phyloP scores from a whole-genome alignment of 257 asterid species.

The Capsicum rhomboideum region DNA sequence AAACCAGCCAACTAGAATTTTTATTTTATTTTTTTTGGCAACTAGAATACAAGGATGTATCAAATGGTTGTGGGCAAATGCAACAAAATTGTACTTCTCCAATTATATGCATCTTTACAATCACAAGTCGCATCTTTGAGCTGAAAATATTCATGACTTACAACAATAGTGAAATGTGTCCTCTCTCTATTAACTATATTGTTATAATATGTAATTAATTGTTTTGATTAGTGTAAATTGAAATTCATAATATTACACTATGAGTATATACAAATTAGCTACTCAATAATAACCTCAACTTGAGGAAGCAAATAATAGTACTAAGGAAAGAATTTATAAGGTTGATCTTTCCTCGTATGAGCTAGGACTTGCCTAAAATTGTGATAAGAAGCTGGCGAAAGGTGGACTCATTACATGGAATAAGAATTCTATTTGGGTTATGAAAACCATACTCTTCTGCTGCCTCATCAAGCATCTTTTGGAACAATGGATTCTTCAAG shows the following conservation, averaged over 20 bases:
- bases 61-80: no score
- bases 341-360: background rate
- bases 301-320: background rate
- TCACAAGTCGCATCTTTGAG: no score
- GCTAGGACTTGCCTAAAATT: constrained; percentile 10
- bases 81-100: no score
- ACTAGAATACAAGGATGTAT: no score
- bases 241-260: background rate
- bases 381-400: constrained; percentile 26
- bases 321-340: background rate
- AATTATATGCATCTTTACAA: no score
- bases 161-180: no score
- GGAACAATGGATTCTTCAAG: constrained; percentile 46
- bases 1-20: no score
- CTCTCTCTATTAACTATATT: no score
- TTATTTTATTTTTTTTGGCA: no score
- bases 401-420: constrained; percentile 48
- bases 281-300: background rate
- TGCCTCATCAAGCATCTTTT: constrained; percentile 47
- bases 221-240: no score
- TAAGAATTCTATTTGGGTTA: constrained; percentile 23
- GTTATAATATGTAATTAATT: no score
- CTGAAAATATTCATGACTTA: no score
- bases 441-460: constrained; percentile 66
- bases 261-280: background rate